Evolutionary conservation across 2,329 filamentous ascomycete genomes (phyloP).

Genomic region (Exophiala viscosa): DNA sequence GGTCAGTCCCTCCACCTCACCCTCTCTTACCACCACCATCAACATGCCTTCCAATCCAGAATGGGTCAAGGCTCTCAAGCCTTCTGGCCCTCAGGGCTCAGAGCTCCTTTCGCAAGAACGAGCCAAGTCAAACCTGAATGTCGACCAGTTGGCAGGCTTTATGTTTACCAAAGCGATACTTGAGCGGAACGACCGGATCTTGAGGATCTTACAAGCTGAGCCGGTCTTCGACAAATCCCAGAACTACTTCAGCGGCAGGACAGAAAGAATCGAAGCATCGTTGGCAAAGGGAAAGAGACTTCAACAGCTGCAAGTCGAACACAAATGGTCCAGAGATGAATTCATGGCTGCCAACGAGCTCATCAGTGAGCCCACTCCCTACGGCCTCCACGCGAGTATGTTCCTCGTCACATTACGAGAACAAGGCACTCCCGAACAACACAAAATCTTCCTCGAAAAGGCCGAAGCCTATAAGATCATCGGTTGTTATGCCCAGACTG

Average conservation of each 20-base stretch:
- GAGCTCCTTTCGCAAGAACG: slow-evolving; percentile 68
- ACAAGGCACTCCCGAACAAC: slow-evolving; percentile 70
- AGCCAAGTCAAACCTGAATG: slow-evolving; percentile 61
- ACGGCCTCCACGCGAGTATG: slow-evolving; percentile 69
- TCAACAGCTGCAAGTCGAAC: slow-evolving; percentile 61
- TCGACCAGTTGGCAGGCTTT: slow-evolving; percentile 64
- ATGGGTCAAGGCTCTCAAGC: slow-evolving; percentile 66
- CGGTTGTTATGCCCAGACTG: slow-evolving; percentile 77
- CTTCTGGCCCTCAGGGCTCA: slow-evolving; percentile 63
- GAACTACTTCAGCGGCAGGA: slow-evolving; percentile 69
- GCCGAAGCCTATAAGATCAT: slow-evolving; percentile 68
- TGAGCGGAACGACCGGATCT: slow-evolving; percentile 57
- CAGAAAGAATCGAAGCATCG: slow-evolving; percentile 65
- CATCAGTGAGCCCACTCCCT: slow-evolving; percentile 69
- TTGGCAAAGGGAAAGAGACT: slow-evolving; percentile 68
- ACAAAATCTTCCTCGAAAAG: slow-evolving; percentile 66
- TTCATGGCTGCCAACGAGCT: slow-evolving; percentile 63
- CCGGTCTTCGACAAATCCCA: slow-evolving; percentile 73
- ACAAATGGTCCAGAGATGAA: slow-evolving; percentile 66
- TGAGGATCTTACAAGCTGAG: slow-evolving; percentile 63
- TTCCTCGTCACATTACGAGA: slow-evolving; percentile 67
- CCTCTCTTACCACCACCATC: background rate
- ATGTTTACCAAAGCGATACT: slow-evolving; percentile 65
- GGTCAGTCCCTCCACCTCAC: background rate
- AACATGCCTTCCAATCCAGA: slow-evolving; percentile 45